Evolutionary conservation across 2,329 filamentous ascomycete species (phyloP).

Genomic region (Eutypella sp.): DNA sequence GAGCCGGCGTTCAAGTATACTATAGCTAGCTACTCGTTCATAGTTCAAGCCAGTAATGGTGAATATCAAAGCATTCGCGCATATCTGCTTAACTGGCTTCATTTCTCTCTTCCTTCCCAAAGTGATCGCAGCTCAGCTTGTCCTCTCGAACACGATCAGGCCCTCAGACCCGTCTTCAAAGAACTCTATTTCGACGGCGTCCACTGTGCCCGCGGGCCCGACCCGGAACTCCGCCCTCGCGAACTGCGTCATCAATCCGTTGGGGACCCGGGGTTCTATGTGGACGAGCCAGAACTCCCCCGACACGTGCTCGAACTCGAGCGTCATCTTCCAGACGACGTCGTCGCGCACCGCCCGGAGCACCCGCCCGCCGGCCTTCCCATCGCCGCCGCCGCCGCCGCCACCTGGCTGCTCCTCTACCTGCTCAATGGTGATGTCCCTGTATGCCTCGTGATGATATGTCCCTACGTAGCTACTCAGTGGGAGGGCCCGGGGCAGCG

Average conservation of each 20-base stretch:
- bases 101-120: too few species aligned
- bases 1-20: too few species aligned
- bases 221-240: slow-evolving; percentile 28
- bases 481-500: slow-evolving; percentile 29
- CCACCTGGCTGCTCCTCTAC: background rate
- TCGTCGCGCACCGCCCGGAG: slow-evolving; percentile 23
- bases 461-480: slow-evolving; percentile 34
- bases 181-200: slow-evolving; percentile 27
- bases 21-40: too few species aligned
- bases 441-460: slow-evolving; percentile 41
- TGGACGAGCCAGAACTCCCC: slow-evolving; percentile 31
- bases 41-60: too few species aligned
- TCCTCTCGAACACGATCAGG: slow-evolving; percentile 24
- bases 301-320: slow-evolving; percentile 30
- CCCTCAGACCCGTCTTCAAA: slow-evolving; percentile 25
- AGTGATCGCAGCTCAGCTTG: too few species aligned
- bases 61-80: too few species aligned
- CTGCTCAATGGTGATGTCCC: slow-evolving; percentile 26
- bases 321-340: slow-evolving; percentile 27
- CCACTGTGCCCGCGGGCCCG: slow-evolving; percentile 22
- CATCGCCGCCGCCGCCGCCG: background rate
- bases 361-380: slow-evolving; percentile 1
- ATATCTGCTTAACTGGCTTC: too few species aligned
- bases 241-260: slow-evolving; percentile 11
- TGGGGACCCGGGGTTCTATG: slow-evolving; percentile 10